Evolutionary conservation across 75 land plant genomes (phyloP).

Genomic region (Isoetes taiwanensis): DNA sequence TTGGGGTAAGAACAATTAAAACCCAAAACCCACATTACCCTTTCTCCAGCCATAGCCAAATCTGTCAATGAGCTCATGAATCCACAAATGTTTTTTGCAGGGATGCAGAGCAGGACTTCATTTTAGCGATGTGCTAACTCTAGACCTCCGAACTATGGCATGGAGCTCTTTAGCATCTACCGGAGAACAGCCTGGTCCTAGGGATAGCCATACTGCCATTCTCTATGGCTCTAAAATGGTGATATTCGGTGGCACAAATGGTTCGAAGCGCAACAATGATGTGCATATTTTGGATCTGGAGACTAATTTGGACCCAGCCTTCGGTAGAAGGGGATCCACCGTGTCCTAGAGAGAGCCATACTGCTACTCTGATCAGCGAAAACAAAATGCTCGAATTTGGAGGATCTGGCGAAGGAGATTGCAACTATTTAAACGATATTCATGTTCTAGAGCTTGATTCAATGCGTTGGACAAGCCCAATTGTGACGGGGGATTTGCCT

Average conservation of each 20-base stretch:
- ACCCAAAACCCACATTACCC: not conserved
- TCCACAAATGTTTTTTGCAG: slow-evolving; percentile 24
- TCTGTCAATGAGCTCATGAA: no score
- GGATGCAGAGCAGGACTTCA: slow-evolving; percentile 72
- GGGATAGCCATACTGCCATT: not conserved
- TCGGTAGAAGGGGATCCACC: not conserved
- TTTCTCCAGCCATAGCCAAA: not conserved
- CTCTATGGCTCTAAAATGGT: not conserved
- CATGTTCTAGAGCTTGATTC: not conserved
- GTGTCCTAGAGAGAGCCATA: not conserved
- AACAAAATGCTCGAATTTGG: not conserved
- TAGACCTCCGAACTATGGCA: slow-evolving; percentile 44
- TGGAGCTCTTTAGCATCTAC: slow-evolving; percentile 40
- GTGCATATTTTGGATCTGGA: slow-evolving; percentile 5
- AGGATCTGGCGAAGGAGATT: slow-evolving; percentile 14
- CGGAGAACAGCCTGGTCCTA: slow-evolving; percentile 22
- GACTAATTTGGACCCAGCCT: not conserved
- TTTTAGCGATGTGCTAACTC: slow-evolving; percentile 48
- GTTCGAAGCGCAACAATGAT: not conserved
- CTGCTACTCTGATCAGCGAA: not conserved
- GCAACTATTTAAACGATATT: slow-evolving; percentile 2
- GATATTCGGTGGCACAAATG: slow-evolving; percentile 3
- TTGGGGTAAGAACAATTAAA: slow-evolving; percentile 34
- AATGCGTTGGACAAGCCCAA: not conserved
- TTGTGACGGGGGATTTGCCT: not conserved